Base-by-base conservation (phyloP, 2,329 filamentous ascomycete species). In the Diaporthe velutina region DNA sequence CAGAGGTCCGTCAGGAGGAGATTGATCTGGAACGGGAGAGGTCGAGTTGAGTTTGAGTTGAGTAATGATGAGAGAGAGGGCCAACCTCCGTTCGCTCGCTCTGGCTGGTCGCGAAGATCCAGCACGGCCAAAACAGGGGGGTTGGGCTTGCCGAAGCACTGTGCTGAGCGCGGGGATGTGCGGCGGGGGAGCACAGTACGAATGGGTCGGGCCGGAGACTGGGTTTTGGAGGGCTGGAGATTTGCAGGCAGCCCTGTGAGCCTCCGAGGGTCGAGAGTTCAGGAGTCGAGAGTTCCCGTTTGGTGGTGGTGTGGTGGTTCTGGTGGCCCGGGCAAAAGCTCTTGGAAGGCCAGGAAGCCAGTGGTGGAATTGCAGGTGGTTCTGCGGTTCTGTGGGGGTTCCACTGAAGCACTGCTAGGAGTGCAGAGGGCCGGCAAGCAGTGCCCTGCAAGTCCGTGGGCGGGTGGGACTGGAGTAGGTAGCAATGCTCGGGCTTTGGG, bases 1-100 rank as follows among this genome's bases (percentile, higher is more conserved):
- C 67, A 52, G 52, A 58, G 67, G 70, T 45, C 70, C 64, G 64
- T 68, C 64, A 72, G 70, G 70, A 72, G 70, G 45, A 64, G 57
- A 64, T 68, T 68, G 64, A 64, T 72, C 50, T 40, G 57, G 50
- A 72, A 64, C 58, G 58, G 70, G 70, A 55, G 45, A 72, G 70
- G 57, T 72, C 64, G 64, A 68, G 64, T 67, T 67, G 64, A 35
- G 64, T 38, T 67, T 67, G 64, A 67, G 45, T 68, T 54, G 64
- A 68, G 64, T 68, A 68, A 68, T 68, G 64, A 54, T 54, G 64
- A n/a, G 60, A 52, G 64, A 67, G 45, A 67, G 64, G 64, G 45
- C 64, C 45, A 17, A 68, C 48, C 64, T 68, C 64, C n/a, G 64
- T 54, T 67, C 64, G 48, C 45, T 54, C n/a, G 33, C 30, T 38